phyloP scores from a whole-genome alignment of 1,139 yeast genomes.

The Debaryomyces nepalensis region DNA sequence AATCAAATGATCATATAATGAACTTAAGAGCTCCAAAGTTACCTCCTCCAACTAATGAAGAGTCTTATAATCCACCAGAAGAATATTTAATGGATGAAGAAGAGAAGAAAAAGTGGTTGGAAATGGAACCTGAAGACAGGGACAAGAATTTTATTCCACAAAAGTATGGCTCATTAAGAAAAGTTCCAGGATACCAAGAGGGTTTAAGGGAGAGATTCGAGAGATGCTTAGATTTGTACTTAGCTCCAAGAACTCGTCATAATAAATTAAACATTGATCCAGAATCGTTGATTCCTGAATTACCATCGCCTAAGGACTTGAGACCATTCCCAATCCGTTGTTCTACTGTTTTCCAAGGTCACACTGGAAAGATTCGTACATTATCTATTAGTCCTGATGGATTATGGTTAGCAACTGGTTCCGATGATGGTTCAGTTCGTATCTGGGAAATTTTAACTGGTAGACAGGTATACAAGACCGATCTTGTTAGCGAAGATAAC shows the following conservation, averaged over 20 bases:
- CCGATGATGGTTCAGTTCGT: conserved; percentile 95
- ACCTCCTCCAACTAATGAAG: conserved; percentile 96
- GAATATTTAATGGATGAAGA: conserved; percentile 85
- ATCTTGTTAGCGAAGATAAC: conserved; percentile 56
- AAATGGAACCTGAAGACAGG: conserved; percentile 75
- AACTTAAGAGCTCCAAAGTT: conserved; percentile 92
- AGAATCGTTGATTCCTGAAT: conserved; percentile 91
- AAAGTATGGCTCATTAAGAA: conserved; percentile 79
- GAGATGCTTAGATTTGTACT: conserved; percentile 87
- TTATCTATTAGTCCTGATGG: conserved; percentile 89
- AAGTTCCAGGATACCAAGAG: conserved; percentile 92
- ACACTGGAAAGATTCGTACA: conserved; percentile 79
- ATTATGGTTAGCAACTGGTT: conserved; percentile 94
- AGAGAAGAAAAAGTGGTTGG: conserved; percentile 75
- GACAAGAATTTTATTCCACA: conserved; percentile 81
- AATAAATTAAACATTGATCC: conserved; percentile 94
- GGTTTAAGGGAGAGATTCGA: conserved; percentile 89
- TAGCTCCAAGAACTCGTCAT: conserved; percentile 95
- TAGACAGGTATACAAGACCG: conserved; percentile 78
- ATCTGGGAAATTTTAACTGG: conserved; percentile 97
- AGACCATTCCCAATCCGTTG: conserved; percentile 98
- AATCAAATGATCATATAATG: conserved; percentile 74
- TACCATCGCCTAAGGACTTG: conserved; percentile 95
- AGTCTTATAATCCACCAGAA: conserved; percentile 96
- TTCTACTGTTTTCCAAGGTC: conserved; percentile 85